Evolutionary conservation across 2,329 filamentous ascomycete genomes (phyloP).

Genomic region (Acarospora socialis): DNA sequence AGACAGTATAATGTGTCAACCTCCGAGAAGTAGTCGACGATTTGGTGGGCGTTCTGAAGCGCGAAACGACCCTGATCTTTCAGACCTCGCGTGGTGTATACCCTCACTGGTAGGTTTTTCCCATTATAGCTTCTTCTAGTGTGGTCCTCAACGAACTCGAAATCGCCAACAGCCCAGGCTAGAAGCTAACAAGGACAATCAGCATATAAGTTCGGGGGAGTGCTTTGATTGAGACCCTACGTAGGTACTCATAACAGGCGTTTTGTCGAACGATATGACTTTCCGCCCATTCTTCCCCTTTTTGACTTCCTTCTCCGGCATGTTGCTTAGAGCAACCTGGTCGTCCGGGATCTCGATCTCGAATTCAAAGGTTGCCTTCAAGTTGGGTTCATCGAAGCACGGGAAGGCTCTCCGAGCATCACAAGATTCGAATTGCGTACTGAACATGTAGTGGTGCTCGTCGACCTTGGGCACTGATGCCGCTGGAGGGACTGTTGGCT

Average conservation of each 20-base stretch:
- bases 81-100: slow-evolving; percentile 90
- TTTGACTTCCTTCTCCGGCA: slow-evolving; percentile 67
- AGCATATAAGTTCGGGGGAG: slow-evolving; percentile 13
- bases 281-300: slow-evolving; percentile 53
- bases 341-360: slow-evolving; percentile 81
- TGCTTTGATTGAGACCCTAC: slow-evolving; percentile 24
- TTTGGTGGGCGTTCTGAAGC: slow-evolving; percentile 77
- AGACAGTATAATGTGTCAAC: slow-evolving; percentile 17
- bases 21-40: slow-evolving; percentile 93
- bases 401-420: slow-evolving; percentile 92
- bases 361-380: slow-evolving; percentile 93
- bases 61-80: slow-evolving; percentile 86
- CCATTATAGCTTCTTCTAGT: slow-evolving; percentile 85
- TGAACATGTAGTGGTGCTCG: slow-evolving; percentile 60
- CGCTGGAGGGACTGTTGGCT: slow-evolving; percentile 56
- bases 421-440: slow-evolving; percentile 94
- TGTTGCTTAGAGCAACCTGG: slow-evolving; percentile 83
- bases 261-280: slow-evolving; percentile 63
- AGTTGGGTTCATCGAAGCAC: slow-evolving; percentile 94
- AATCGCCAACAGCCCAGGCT: slow-evolving; percentile 91
- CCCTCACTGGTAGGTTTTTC: slow-evolving; percentile 78
- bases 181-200: slow-evolving; percentile 57
- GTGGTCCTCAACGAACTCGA: slow-evolving; percentile 82
- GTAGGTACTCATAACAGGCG: slow-evolving; percentile 81
- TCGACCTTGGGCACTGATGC: slow-evolving; percentile 62